Percentiles rank a stretch among this genome's conserved stretches.
Conservation (phyloP, 2,329 filamentous ascomycete genomes). For the Aspergillus sp. region DNA sequence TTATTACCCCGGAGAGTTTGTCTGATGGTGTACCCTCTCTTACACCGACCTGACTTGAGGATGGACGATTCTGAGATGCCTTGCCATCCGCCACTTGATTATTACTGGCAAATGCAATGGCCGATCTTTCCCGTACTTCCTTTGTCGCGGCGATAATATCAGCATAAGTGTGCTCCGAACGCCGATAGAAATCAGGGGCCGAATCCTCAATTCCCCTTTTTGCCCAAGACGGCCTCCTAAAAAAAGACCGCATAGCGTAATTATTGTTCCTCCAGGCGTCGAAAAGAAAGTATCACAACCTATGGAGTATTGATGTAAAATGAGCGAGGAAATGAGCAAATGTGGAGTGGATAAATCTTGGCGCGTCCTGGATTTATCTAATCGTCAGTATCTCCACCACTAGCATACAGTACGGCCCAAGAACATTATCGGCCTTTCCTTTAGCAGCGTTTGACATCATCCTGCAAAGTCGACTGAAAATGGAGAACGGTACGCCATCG, state of each 20-base stretch:
- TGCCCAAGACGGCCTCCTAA: constrained; percentile 51
- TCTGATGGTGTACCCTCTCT: not conserved
- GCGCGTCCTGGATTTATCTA: no score
- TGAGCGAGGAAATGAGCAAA: no score
- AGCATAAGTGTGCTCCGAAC: constrained; percentile 41
- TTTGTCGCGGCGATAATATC: constrained; percentile 39
- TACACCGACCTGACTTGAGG: constrained; percentile 10
- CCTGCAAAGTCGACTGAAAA: constrained; percentile 33
- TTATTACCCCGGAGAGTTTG: not conserved
- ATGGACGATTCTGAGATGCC: constrained; percentile 18
- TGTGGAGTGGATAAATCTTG: no score
- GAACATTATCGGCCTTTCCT: not conserved
- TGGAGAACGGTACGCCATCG: constrained; percentile 65
- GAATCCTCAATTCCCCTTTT: constrained; percentile 29
- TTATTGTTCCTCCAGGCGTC: no score
- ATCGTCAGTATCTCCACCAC: constrained; percentile 1
- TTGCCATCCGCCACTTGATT: constrained; percentile 6
- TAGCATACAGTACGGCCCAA: not conserved
- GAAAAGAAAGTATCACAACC: no score
- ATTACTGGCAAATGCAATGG: constrained; percentile 4
- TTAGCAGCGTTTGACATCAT: no score
- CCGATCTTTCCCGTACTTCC: constrained; percentile 25
- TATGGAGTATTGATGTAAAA: no score
- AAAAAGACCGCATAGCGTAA: constrained; percentile 41
- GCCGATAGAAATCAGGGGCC: constrained; percentile 42